phyloP scores from a whole-genome alignment of 2,329 filamentous ascomycete genomes.

The Scleromitrula shiraiana region DNA sequence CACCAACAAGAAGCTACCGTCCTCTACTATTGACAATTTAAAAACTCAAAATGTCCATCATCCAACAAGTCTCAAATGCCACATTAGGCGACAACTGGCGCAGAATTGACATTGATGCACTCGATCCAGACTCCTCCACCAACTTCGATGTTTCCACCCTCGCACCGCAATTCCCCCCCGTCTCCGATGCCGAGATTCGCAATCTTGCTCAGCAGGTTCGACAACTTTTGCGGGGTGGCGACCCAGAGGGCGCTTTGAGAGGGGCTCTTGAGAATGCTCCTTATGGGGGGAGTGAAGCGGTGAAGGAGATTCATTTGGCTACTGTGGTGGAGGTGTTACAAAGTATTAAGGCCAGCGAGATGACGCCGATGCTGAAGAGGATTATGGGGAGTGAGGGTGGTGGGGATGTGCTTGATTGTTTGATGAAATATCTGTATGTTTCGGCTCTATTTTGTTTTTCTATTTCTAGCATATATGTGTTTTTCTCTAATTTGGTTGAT shows the following conservation, averaged over 20 bases:
- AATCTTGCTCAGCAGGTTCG: conserved; percentile 72
- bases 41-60: conserved; percentile 51
- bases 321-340: conserved; percentile 90
- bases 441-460: neutral
- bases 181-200: conserved; percentile 71
- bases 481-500: neutral
- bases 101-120: conserved; percentile 88
- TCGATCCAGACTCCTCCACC: conserved; percentile 79
- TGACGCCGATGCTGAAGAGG: conserved; percentile 77
- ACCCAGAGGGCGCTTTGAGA: conserved; percentile 78
- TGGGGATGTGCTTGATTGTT: conserved; percentile 75
- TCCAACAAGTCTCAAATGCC: conserved; percentile 54
- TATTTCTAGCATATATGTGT: too few relatives aligned
- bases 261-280: conserved; percentile 80
- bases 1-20: neutral
- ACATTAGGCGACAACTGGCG: conserved; percentile 62
- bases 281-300: conserved; percentile 52
- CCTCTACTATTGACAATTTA: neutral
- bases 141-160: conserved; percentile 90
- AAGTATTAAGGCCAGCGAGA: conserved; percentile 92
- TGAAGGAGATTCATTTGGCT: conserved; percentile 75
- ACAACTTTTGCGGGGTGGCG: conserved; percentile 78
- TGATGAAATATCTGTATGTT: conserved; percentile 95
- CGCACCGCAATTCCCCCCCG: conserved; percentile 63
- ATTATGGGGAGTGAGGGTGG: conserved; percentile 75